Evolutionary conservation across 2,329 filamentous ascomycete species (phyloP).

Genomic region (Penicillium frequentans): DNA sequence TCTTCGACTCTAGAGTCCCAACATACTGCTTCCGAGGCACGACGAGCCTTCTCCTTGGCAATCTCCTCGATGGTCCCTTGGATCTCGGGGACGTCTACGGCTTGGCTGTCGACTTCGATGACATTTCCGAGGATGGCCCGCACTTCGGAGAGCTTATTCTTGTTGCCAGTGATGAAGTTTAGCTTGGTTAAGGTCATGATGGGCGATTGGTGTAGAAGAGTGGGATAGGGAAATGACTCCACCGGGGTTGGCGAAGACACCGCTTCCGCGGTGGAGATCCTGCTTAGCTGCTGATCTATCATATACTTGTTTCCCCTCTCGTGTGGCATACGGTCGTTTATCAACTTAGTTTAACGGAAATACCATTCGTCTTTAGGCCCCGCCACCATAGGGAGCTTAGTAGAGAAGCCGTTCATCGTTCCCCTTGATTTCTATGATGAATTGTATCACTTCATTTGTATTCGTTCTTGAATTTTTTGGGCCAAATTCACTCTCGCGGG

Average conservation of each 20-base stretch:
- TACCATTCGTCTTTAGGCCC: too few relatives aligned
- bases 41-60: constrained; percentile 79
- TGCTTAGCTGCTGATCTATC: too few relatives aligned
- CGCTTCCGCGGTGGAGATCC: not conserved
- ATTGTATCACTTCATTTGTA: too few relatives aligned
- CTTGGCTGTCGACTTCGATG: constrained; percentile 71
- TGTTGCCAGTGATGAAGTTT: constrained; percentile 96
- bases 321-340: too few relatives aligned
- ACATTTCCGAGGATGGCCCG: constrained; percentile 75
- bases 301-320: too few relatives aligned
- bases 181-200: constrained; percentile 57
- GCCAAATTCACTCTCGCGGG: not conserved
- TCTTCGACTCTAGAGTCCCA: not conserved
- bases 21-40: constrained; percentile 74
- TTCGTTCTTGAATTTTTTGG: too few relatives aligned
- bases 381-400: too few relatives aligned
- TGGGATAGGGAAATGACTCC: not conserved
- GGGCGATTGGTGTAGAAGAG: not conserved
- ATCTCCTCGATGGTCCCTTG: constrained; percentile 93
- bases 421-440: too few relatives aligned
- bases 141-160: constrained; percentile 89
- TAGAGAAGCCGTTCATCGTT: too few relatives aligned
- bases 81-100: constrained; percentile 81
- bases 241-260: not conserved
- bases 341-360: too few relatives aligned